A percentile compares a stretch with the other conserved stretches of the same genome.
These are phyloP conservation scores for Saposhnikovia divaricata DNA, from an alignment of 129 eudicot species.

Conservation along the genomic window DNA sequence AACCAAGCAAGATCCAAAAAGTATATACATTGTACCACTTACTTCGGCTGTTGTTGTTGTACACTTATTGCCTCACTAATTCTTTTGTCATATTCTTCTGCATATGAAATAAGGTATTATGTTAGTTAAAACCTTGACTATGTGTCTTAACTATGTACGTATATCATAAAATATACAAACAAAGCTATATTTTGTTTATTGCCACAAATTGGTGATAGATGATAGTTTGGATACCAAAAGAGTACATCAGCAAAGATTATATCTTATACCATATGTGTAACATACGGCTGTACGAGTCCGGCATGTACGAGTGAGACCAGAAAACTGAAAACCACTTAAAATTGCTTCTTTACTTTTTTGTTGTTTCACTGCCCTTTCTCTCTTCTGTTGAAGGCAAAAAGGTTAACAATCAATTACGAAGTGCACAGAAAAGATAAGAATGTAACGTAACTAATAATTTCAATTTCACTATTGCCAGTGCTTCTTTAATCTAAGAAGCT, in stretches of 20 bases:
- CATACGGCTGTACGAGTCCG: constrained; percentile 48
- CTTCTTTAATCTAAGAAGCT: background rate
- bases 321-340: constrained; percentile 22
- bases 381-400: constrained; percentile 40
- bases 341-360: constrained; percentile 30
- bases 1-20: background rate
- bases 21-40: constrained; percentile 15
- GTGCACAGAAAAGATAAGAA: background rate
- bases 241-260: background rate
- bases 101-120: constrained; percentile 15
- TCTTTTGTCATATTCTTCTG: constrained; percentile 69
- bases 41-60: constrained; percentile 34
- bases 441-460: background rate
- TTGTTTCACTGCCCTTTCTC: constrained; percentile 39
- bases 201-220: background rate
- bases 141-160: background rate
- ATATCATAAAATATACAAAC: background rate
- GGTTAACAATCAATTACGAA: constrained; percentile 9
- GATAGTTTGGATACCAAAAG: background rate
- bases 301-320: constrained; percentile 55
- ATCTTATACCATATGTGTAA: constrained; percentile 65
- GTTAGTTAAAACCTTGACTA: background rate
- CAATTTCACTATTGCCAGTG: background rate
- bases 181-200: background rate
- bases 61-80: constrained; percentile 52